Evolutionary conservation across 2,329 filamentous ascomycete genomes (phyloP), one percentile per base, ranked within the genome.

Genomic region (Monascus ruber): DNA sequence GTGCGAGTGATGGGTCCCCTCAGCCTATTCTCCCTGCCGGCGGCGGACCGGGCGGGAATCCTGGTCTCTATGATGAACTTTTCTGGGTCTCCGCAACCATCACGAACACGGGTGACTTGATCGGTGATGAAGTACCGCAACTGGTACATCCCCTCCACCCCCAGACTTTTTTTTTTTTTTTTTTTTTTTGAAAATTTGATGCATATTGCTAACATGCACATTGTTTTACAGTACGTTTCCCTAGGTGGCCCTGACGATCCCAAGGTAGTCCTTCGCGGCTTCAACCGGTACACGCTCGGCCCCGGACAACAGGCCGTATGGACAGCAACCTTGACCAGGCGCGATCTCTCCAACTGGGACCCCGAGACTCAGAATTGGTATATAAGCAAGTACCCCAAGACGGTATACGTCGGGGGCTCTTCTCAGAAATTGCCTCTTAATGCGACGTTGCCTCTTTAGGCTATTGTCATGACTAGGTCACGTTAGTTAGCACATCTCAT

Each of bases 291-390:
- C 42, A 72, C 70, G 36, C 79, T 95, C 46, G 69, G 74, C 4
- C 73, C 85, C 0, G 85, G 85, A n/a, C 60, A 77, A 60, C 77
- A 72, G 37, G 70, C 67, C 3, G 75, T 71, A 2, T 93, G 91
- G 68, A 70, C 61, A 1, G 79, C 76, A 0, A 73, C 79, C 10
- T 63, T 95, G 40, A 87, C 79, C 5, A 74, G 88, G 31, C 78
- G 86, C 41, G 89, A 95, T 55, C 50, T 95, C 40, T 86, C 81
- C 58, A 91, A 87, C 66, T 95, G 89, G 88, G 85, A 94, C 49
- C 68, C 75, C 1, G 70, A 56, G 1, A 59, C 65, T n/a, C 88
- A 95, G 70, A 81, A 95, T 68, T 96, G 89, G 88, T 74, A 86
- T 34, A 68, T 80, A 39, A 68, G 66, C 26, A 51, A 65, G 24